Evolutionary conservation across 306 rosid species (phyloP).

Genomic region (Vigna mungo): DNA sequence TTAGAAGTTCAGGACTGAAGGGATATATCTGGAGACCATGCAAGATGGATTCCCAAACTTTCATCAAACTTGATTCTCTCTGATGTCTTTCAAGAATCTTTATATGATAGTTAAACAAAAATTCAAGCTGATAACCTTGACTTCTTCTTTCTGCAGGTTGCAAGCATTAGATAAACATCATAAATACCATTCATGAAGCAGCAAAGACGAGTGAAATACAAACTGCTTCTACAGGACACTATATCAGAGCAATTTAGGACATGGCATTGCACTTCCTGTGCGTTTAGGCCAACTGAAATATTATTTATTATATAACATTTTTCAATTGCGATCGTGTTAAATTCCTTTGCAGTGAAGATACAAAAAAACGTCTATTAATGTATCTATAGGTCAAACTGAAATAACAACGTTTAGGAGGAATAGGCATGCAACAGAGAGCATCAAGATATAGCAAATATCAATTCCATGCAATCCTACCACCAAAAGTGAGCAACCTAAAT

Average conservation of each 20-base stretch:
- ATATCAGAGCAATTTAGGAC: slow-evolving; percentile 11
- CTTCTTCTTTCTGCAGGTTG: slow-evolving; percentile 81
- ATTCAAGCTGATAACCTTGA: slow-evolving; percentile 77
- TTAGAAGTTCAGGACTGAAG: slow-evolving; percentile 75
- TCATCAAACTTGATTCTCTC: slow-evolving; percentile 58
- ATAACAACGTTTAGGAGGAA: slow-evolving; percentile 20
- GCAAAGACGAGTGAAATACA: slow-evolving; percentile 4
- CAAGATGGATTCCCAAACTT: slow-evolving; percentile 76
- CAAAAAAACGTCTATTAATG: background rate
- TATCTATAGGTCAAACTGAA: slow-evolving; percentile 30
- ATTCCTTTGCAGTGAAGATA: slow-evolving; percentile 3
- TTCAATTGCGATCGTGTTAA: slow-evolving; percentile 17
- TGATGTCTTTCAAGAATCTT: slow-evolving; percentile 79
- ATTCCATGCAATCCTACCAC: slow-evolving; percentile 12
- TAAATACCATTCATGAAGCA: slow-evolving; percentile 43
- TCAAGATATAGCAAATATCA: slow-evolving; percentile 18
- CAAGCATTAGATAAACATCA: slow-evolving; percentile 40
- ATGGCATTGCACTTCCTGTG: slow-evolving; percentile 3
- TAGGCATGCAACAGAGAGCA: background rate
- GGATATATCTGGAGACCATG: slow-evolving; percentile 90
- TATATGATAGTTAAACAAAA: slow-evolving; percentile 77
- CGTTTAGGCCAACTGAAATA: background rate
- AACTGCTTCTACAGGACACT: slow-evolving; percentile 30
- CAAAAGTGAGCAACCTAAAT: background rate
- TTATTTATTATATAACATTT: slow-evolving; percentile 19